phyloP scores from a whole-genome alignment of 1,139 yeast genomes.

The Saccharomyces hybrid region DNA sequence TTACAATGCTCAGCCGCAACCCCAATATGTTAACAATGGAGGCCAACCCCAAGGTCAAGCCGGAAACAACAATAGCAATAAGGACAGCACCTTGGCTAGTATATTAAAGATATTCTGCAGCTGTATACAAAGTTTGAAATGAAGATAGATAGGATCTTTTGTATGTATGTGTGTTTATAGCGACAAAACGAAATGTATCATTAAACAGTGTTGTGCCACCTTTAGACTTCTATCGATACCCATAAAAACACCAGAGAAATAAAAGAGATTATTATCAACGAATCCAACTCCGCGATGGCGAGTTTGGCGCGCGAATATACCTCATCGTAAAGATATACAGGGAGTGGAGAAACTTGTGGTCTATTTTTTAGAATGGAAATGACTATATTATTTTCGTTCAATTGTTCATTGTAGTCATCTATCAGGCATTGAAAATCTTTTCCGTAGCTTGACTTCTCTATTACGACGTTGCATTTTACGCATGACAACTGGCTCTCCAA shows the following conservation, averaged over 20 bases:
- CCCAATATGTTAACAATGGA: not conserved
- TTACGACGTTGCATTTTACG: not conserved
- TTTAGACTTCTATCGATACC: not conserved
- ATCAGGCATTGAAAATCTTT: not conserved
- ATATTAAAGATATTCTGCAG: not conserved
- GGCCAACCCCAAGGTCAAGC: not conserved
- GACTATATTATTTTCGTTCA: not conserved
- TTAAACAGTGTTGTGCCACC: not conserved
- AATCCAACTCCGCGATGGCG: not conserved
- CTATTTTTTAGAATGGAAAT: not conserved
- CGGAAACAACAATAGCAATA: not conserved
- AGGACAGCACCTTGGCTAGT: not conserved
- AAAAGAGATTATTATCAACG: not conserved
- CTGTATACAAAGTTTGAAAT: not conserved
- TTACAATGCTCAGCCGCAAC: conserved; percentile 4
- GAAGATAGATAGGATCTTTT: not conserved
- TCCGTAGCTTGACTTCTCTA: not conserved
- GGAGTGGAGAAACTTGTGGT: not conserved
- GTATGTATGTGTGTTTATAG: not conserved
- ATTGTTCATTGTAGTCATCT: not conserved
- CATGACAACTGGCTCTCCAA: not conserved
- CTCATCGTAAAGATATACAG: not conserved
- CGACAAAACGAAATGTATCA: not conserved
- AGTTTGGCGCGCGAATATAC: not conserved
- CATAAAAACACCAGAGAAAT: not conserved